phyloP scores from a whole-genome alignment of 2,329 filamentous ascomycete genomes.

The Mycogone perniciosa region DNA sequence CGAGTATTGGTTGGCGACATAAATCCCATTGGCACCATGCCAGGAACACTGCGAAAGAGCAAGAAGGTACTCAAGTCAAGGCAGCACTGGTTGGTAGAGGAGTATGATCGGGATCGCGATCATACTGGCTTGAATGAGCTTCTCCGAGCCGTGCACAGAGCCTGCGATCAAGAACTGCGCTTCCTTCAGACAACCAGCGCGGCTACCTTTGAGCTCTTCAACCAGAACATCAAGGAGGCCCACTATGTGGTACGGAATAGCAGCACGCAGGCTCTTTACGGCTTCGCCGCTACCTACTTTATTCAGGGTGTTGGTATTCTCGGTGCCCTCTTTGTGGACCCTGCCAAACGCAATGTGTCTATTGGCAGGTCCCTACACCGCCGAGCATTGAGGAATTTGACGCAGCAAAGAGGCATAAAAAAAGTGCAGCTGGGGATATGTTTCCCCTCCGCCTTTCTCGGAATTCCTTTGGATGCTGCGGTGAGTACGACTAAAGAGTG shows the following conservation, averaged over 20 bases:
- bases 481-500: conserved; percentile 55
- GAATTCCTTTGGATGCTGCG: conserved; percentile 59
- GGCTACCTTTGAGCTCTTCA: conserved; percentile 68
- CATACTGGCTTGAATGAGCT: conserved; percentile 66
- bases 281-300: conserved; percentile 86
- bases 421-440: conserved; percentile 75
- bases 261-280: conserved; percentile 83
- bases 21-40: conserved; percentile 51
- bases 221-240: conserved; percentile 65
- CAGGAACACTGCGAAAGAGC: conserved; percentile 75
- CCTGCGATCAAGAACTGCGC: conserved; percentile 57
- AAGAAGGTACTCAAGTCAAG: conserved; percentile 83
- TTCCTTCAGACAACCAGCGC: conserved; percentile 66
- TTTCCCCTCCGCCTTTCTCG: conserved; percentile 79
- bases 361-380: conserved; percentile 88
- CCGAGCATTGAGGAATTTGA: conserved; percentile 68
- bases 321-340: conserved; percentile 84
- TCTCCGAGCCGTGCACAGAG: conserved; percentile 62
- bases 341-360: conserved; percentile 75
- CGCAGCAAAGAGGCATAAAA: conserved; percentile 64
- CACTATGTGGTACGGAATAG: conserved; percentile 94
- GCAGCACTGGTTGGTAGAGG: conserved; percentile 91
- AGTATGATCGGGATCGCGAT: conserved; percentile 76
- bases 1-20: conserved; percentile 76
- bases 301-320: conserved; percentile 68